phyloP scores from a whole-genome alignment of 805 yeast species.

The Yamadazyma sp. region DNA sequence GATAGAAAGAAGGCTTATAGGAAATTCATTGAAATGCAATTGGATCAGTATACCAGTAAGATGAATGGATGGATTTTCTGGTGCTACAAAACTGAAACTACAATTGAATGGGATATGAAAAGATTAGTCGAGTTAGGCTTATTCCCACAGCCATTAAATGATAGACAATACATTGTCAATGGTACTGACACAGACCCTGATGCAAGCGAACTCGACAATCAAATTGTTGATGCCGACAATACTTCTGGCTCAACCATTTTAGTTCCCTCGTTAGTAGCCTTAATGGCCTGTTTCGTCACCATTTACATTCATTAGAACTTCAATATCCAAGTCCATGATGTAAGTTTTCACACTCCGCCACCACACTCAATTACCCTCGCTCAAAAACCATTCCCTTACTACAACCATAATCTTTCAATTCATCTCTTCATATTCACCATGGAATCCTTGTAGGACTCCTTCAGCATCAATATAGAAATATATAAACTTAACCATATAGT shows the following conservation, averaged over 20 bases:
- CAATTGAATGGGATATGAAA: constrained; percentile 67
- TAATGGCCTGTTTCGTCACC: too few species aligned
- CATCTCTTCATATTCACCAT: too few species aligned
- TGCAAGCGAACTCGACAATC: constrained; percentile 3
- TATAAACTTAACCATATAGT: too few species aligned
- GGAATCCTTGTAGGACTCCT: too few species aligned
- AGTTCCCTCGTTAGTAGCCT: too few species aligned
- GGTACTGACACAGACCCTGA: constrained; percentile 29
- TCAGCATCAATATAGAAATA: too few species aligned
- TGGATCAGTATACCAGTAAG: constrained; percentile 46
- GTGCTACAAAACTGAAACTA: constrained; percentile 66
- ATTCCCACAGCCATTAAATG: constrained; percentile 60
- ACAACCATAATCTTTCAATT: too few species aligned
- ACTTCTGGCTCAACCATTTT: not conserved
- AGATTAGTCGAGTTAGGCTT: constrained; percentile 51
- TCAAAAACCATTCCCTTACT: too few species aligned
- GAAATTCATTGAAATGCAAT: constrained; percentile 56
- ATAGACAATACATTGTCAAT: constrained; percentile 27
- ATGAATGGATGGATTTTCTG: constrained; percentile 67
- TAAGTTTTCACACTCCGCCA: too few species aligned
- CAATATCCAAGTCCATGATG: too few species aligned
- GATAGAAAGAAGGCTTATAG: constrained; percentile 47
- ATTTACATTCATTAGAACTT: too few species aligned
- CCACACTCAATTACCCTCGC: too few species aligned
- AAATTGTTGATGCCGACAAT: not conserved